Base-by-base conservation (phyloP, 1,139 yeast species). In the Tardiomyces digboiensis region DNA sequence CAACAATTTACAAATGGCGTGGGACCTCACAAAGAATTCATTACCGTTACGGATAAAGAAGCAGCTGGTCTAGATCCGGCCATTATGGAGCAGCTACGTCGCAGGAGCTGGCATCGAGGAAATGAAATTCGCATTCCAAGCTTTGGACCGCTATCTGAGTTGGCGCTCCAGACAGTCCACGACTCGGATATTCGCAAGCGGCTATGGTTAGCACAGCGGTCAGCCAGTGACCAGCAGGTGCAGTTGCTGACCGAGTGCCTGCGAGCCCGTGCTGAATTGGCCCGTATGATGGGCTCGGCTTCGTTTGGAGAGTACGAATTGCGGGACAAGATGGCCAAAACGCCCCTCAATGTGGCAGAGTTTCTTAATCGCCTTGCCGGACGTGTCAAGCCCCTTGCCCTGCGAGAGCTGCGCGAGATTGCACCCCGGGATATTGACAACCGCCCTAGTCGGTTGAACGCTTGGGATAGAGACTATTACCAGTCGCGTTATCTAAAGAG, bases 391-490 rank as follows among this genome's bases (percentile, higher is more conserved):
- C 76, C 79, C 0, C 74, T 75, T 20, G 85, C 93, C 0, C 49
- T 54, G 29, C 47, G 46, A 39, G 57, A 52, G 41, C 49, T 62
- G 14, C 58, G 58, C 42, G 46, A 40, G 12, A 48, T 52, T 26
- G 41, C 43, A 1, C 38, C 29, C 19, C 19, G 37, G 7, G 13
- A 19, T 23, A 7, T 46, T 47, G 10, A 33, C 19, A 20, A n/a
- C 37, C 19, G 8, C 2, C 44, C 51, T n/a, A 46, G 50, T 8
- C 43, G 57, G 2, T 20, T 45, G 21, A 29, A 23, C 38, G 56
- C 68, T 2, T 91, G 98, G 98, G 98, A 91, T 61, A 72, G 95
- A 47, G 96, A 88, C 52, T 89, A 75, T 59, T 72, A 82, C 47
- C 62, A 76, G 2, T 60, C 77, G 13, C 56, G 64, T 44, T 64